A percentile compares a stretch with the other conserved stretches of the same genome.
Evolutionary conservation across 176 grass and related monocot species (phyloP).

Genomic region (Miscanthus lutarioriparius): DNA sequence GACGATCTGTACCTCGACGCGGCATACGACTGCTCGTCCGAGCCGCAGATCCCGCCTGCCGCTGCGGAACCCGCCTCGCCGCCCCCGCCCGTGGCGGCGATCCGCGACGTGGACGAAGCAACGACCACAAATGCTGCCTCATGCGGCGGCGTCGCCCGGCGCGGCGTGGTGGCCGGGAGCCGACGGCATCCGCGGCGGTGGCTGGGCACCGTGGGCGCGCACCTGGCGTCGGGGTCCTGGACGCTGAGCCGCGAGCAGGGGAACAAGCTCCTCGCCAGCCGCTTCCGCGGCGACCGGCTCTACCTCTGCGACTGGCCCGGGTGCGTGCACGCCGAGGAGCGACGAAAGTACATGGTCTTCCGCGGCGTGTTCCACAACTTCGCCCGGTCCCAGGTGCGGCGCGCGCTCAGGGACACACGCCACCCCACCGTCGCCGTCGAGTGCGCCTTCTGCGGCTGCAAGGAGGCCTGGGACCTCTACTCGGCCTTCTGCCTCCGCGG

Average conservation of each 20-base stretch:
- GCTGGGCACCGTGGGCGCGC: constrained; percentile 60
- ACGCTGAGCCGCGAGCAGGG: constrained; percentile 84
- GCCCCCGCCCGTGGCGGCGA: neutral
- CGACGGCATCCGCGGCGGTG: constrained; percentile 20
- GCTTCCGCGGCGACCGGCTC: constrained; percentile 80
- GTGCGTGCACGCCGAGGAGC: constrained; percentile 80
- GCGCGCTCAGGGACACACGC: constrained; percentile 67
- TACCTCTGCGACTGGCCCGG: constrained; percentile 97
- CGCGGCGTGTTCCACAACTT: constrained; percentile 89
- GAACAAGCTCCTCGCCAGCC: constrained; percentile 82
- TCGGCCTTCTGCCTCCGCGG: constrained; percentile 89
- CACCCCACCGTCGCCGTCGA: constrained; percentile 61
- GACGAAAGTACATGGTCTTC: constrained; percentile 98
- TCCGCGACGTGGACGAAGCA: neutral
- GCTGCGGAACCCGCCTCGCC: neutral
- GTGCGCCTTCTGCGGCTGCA: constrained; percentile 80
- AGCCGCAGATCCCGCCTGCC: constrained; percentile 33
- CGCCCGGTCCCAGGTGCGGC: constrained; percentile 70
- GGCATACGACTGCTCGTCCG: constrained; percentile 71
- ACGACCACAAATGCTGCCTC: neutral
- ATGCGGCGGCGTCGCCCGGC: neutral
- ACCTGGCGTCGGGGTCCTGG: constrained; percentile 77
- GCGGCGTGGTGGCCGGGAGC: constrained; percentile 39
- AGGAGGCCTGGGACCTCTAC: constrained; percentile 84
- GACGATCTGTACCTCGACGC: constrained; percentile 91